Evolutionary conservation across 1,284 basidiomycete genomes (phyloP).

Genomic region (Melampsora americana): DNA sequence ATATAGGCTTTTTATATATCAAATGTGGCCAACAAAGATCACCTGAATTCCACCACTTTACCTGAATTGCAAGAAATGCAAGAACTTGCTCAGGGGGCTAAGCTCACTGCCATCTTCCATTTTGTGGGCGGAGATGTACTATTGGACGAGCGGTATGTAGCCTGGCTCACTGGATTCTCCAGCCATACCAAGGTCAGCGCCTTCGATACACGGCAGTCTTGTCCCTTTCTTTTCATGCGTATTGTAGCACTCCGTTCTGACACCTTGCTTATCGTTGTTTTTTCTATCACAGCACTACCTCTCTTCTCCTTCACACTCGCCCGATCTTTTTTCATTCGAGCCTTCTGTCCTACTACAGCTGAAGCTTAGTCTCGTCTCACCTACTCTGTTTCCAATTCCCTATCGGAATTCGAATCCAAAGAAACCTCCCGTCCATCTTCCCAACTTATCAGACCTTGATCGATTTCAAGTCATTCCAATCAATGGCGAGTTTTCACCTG

Average conservation of each 20-base stretch:
- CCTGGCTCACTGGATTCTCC: slow-evolving; percentile 28
- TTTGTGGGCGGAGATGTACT: slow-evolving; percentile 33
- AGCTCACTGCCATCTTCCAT: slow-evolving; percentile 24
- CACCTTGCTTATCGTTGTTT: neutral
- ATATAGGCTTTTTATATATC: slow-evolving; percentile 42
- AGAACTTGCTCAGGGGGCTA: slow-evolving; percentile 17
- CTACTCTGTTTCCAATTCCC: slow-evolving; percentile 34
- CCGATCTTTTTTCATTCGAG: slow-evolving; percentile 38
- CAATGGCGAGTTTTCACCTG: neutral
- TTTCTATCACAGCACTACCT: slow-evolving; percentile 8
- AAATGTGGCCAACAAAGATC: slow-evolving; percentile 21
- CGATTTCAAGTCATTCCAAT: slow-evolving; percentile 6
- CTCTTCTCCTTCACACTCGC: slow-evolving; percentile 32
- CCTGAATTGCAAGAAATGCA: slow-evolving; percentile 8
- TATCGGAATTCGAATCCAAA: slow-evolving; percentile 1
- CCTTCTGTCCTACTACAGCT: slow-evolving; percentile 29
- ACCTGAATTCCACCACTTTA: slow-evolving; percentile 14
- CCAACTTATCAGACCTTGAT: neutral
- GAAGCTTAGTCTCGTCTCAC: slow-evolving; percentile 29
- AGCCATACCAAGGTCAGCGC: slow-evolving; percentile 15
- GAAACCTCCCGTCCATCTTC: neutral
- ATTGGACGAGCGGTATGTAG: slow-evolving; percentile 30
- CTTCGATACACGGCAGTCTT: neutral
- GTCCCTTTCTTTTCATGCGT: neutral
- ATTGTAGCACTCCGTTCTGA: neutral